phyloP scores from a whole-genome alignment of 768 basidiomycete species.

The Ramaria sp. region DNA sequence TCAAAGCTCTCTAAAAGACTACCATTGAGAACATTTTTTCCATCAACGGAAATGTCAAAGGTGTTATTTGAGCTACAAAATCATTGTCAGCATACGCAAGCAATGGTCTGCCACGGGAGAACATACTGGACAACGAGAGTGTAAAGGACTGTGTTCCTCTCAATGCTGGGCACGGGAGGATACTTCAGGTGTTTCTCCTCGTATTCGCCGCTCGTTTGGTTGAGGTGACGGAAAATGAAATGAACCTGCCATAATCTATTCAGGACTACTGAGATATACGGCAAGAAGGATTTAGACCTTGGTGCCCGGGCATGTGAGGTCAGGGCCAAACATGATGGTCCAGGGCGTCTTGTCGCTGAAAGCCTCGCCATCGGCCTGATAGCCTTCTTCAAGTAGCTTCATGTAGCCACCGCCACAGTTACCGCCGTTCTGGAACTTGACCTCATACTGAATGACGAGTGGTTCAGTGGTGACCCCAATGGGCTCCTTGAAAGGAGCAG shows the following conservation, averaged over 20 bases:
- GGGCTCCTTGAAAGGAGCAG: conserved; percentile 72
- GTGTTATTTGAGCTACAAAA: conserved; percentile 77
- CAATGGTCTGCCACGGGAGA: not conserved
- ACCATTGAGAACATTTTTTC: conserved; percentile 68
- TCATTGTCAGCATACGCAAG: not conserved
- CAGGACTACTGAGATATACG: not conserved
- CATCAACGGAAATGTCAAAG: conserved; percentile 85
- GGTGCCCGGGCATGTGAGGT: conserved; percentile 85
- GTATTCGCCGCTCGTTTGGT: conserved; percentile 80
- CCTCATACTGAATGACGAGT: conserved; percentile 95
- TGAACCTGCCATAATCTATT: conserved; percentile 54
- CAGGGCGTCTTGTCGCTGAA: conserved; percentile 91
- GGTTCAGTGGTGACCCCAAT: conserved; percentile 78
- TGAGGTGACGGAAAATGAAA: conserved; percentile 99
- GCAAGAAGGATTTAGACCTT: conserved; percentile 42
- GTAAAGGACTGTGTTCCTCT: conserved; percentile 88
- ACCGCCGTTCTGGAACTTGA: conserved; percentile 98
- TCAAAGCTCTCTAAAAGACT: conserved; percentile 88
- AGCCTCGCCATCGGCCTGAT: conserved; percentile 88
- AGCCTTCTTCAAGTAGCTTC: conserved; percentile 90
- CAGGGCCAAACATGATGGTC: conserved; percentile 97
- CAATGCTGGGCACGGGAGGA: conserved; percentile 77
- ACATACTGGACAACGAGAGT: conserved; percentile 86
- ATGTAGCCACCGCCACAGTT: conserved; percentile 99
- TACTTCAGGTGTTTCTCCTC: conserved; percentile 94